Base-by-base conservation (phyloP, 805 yeast genomes). In the Diddensiella caesifluorescens region DNA sequence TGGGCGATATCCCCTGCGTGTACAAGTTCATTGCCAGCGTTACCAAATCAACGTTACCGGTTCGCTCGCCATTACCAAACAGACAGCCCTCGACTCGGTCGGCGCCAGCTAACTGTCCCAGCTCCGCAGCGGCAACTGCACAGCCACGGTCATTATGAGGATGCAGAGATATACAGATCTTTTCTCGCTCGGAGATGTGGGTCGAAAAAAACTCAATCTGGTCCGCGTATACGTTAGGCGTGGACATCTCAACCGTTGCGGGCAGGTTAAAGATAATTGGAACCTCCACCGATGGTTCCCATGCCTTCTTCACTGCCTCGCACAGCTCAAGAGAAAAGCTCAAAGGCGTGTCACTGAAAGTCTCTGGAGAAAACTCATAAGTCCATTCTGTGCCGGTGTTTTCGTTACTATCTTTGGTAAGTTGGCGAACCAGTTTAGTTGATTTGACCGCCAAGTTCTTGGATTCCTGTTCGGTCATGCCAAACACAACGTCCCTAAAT, bases 121-220 rank as follows among this genome's bases (percentile, higher is more conserved):
- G 71, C 63, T 83, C 94, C 3, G 88, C 81, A 26, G 45, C 92
- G 7, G 90, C 92, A n/a, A 83, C 89, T 10, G 84, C 89, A 60
- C 90, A 83, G 18, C 94, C 94, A 56, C 94, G 73, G 64, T 83
- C 92, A 53, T 83, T 83, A 63, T 83, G 94, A 23, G 87, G 84
- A 61, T 83, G 94, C 42, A 84, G 72, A 10, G 92, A 83, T 39
- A 83, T 74, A 53, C 85, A 77, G 19, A 84, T 74, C 50, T 71
- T 79, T 43, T 81, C 84, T 50, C 94, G 75, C 49, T 83, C 74
- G 35, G 75, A 53, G 42, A 83, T 74, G 47, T 75, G 65, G 12
- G 74, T 75, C 36, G 76, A 59, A 54, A 83, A 83, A 60, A 74
- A 82, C 68, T 83, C 94, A 45, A 83, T 78, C 69, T 83, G 92